phyloP scores from a whole-genome alignment of 106 monocot species.

The Dioscorea alata region DNA sequence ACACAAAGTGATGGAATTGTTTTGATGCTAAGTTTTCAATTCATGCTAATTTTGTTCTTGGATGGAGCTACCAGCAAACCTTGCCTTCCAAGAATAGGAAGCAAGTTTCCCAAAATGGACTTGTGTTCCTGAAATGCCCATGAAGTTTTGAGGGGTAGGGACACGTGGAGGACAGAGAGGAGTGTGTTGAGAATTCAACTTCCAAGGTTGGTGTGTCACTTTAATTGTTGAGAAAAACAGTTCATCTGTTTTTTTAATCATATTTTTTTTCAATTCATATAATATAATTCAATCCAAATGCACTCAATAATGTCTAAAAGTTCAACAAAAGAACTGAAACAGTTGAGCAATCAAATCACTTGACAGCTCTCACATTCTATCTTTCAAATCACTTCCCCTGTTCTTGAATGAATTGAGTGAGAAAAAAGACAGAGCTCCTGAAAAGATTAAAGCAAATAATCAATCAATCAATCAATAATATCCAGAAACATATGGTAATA shows the following conservation, averaged over 20 bases:
- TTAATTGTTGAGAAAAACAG: background rate
- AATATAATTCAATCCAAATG: too few species aligned
- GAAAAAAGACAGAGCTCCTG: background rate
- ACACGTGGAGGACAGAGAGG: background rate
- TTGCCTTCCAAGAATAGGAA: constrained; percentile 2
- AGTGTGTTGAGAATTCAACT: background rate
- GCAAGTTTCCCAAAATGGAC: background rate
- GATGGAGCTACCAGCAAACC: background rate
- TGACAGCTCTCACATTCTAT: too few species aligned
- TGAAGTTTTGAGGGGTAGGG: background rate
- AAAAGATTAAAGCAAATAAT: background rate
- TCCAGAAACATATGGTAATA: too few species aligned
- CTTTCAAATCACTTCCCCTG: background rate
- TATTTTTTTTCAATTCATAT: too few species aligned
- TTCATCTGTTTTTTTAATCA: background rate
- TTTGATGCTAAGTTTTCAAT: too few species aligned
- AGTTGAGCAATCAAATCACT: too few species aligned
- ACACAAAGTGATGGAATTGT: too few species aligned
- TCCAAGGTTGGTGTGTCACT: background rate
- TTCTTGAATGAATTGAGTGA: background rate
- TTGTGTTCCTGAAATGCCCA: background rate
- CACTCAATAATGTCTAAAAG: too few species aligned
- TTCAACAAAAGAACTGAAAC: too few species aligned
- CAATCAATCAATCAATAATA: too few species aligned
- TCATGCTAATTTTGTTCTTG: too few species aligned